phyloP scores from a whole-genome alignment of 768 basidiomycete genomes.

The Phylloporus arenicola region DNA sequence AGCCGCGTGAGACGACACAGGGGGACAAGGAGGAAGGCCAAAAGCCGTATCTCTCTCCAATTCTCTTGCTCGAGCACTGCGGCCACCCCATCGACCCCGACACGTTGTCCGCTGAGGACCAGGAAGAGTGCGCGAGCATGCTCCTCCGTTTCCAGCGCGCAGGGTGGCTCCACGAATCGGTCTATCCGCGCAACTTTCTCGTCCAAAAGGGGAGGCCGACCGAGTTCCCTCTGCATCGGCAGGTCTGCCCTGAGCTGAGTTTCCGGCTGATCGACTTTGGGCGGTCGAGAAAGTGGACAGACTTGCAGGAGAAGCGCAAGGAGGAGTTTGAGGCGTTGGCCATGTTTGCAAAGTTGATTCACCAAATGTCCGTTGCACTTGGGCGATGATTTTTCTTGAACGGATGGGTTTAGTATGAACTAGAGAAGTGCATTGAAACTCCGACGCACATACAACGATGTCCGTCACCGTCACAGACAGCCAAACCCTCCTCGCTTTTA shows the following conservation, averaged over 20 bases:
- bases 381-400: not conserved
- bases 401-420: too few relatives aligned
- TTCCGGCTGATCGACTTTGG: slow-evolving; percentile 53
- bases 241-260: slow-evolving; percentile 15
- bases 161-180: slow-evolving; percentile 38
- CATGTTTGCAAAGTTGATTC: not conserved
- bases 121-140: slow-evolving; percentile 37
- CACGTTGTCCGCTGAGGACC: slow-evolving; percentile 33
- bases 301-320: not conserved
- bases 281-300: slow-evolving; percentile 21
- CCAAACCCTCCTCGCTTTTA: slow-evolving; percentile 42
- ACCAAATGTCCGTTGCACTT: slow-evolving; percentile 4
- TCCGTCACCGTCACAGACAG: slow-evolving; percentile 25
- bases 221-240: slow-evolving; percentile 13
- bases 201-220: slow-evolving; percentile 39
- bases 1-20: slow-evolving; percentile 7
- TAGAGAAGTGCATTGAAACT: slow-evolving; percentile 11
- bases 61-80: slow-evolving; percentile 46
- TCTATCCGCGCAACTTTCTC: slow-evolving; percentile 40
- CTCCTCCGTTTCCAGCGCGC: slow-evolving; percentile 38
- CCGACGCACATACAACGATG: slow-evolving; percentile 17
- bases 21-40: not conserved
- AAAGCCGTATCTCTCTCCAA: slow-evolving; percentile 31
- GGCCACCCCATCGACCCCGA: slow-evolving; percentile 31
- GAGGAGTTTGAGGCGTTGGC: slow-evolving; percentile 7